Base-by-base conservation (phyloP, 257 asterid genomes). In the Solanum peruvianum region DNA sequence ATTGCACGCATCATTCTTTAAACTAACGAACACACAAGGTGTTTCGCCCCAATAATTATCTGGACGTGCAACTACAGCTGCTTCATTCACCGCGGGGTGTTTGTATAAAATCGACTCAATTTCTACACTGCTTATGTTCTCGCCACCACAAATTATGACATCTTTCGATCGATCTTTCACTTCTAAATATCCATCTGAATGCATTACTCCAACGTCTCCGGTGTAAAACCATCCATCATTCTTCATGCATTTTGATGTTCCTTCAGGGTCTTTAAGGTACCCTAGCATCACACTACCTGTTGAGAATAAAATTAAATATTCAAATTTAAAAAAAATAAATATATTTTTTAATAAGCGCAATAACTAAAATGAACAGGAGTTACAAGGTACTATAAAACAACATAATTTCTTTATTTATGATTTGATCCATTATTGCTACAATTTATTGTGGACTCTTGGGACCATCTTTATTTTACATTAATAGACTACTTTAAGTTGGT, bases 81-180 rank as follows among this genome's bases (percentile, higher is more conserved):
- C 95, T 90, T 92, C 94, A 7, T 90, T 89, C 21, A 93, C 92
- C 4, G 92, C 91, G 4, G 92, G 90, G 64, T 93, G 93, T 33
- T 73, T 58, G 84, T 93, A 93, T 81, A 93, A 78, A 20, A 91
- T 92, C 0, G 91, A 70, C 87, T 93, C 95, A 27, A 93, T 93
- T 88, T 93, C 95, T 62, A 93, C 92, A n/a, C 94, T 92, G 85
- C 93, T 92, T 70, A 93, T 25, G 52, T 93, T 93, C 89, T 93
- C 93, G 0, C 94, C 95, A 31, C 95, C 95, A 86, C 91, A 88
- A 25, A 91, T 92, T 67, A 92, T 92, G 2, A 92, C 88, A 27
- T 92, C 95, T 85, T 91, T 92, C 3, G 87, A 87, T 42, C 95
- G 62, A 27, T 92, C 95, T 47, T 91, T 92, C 1, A 91, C 90